Evolutionary conservation across 2,329 filamentous ascomycete species (phyloP).

Genomic region (Sarocladium oryzae): DNA sequence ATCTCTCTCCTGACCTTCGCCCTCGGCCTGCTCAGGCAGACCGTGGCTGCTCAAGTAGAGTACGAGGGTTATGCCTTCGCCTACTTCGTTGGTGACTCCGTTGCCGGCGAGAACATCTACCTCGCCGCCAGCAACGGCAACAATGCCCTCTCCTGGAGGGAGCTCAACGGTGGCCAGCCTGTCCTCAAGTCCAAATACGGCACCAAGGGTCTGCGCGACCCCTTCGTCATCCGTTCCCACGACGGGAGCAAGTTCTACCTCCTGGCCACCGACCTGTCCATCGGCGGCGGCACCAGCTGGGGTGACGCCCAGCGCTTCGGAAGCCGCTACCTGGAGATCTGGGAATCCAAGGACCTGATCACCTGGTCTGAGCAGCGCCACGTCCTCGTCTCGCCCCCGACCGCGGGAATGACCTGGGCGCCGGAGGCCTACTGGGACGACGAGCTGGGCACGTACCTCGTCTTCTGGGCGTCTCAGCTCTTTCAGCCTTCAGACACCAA

Average conservation of each 20-base stretch:
- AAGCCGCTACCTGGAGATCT: slow-evolving; percentile 45
- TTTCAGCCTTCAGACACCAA: slow-evolving; percentile 33
- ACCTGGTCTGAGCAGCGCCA: slow-evolving; percentile 46
- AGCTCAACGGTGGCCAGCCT: slow-evolving; percentile 41
- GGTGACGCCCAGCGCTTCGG: slow-evolving; percentile 37
- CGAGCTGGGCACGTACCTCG: slow-evolving; percentile 32
- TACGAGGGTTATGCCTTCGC: slow-evolving; percentile 43
- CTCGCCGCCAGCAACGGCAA: slow-evolving; percentile 46
- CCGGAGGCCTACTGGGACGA: slow-evolving; percentile 42
- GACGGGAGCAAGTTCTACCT: slow-evolving; percentile 46
- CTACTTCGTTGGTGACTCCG: slow-evolving; percentile 40
- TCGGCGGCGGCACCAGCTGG: slow-evolving; percentile 48
- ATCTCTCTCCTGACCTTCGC: not conserved
- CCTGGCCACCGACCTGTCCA: slow-evolving; percentile 46
- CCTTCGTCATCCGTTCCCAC: slow-evolving; percentile 44
- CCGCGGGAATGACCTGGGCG: slow-evolving; percentile 48
- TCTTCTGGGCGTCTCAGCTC: slow-evolving; percentile 40
- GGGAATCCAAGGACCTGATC: slow-evolving; percentile 44
- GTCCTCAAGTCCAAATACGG: slow-evolving; percentile 38
- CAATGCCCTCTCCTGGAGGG: slow-evolving; percentile 43
- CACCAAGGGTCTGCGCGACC: slow-evolving; percentile 44
- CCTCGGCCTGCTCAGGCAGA: not conserved
- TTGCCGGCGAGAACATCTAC: slow-evolving; percentile 43
- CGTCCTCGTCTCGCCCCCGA: slow-evolving; percentile 39
- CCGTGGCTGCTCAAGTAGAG: slow-evolving; percentile 11